phyloP scores from a whole-genome alignment of 495 filamentous ascomycete genomes.

The Xylaria cubensis region DNA sequence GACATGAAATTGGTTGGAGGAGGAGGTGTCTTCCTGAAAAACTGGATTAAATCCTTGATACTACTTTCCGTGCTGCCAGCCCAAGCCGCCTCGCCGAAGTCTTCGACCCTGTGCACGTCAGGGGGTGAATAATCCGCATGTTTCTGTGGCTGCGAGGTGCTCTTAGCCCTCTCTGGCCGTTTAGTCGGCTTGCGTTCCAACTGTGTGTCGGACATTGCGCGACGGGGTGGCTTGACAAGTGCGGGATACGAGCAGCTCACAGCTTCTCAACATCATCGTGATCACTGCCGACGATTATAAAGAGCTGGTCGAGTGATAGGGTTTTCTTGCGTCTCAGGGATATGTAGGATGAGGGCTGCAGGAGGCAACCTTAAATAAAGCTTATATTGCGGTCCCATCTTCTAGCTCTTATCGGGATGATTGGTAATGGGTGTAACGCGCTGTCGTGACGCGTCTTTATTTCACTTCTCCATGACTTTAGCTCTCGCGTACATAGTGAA shows the following conservation, averaged over 20 bases:
- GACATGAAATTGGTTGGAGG: conserved; percentile 52
- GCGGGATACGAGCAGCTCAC: background rate
- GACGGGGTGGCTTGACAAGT: background rate
- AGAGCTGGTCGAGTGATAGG: background rate
- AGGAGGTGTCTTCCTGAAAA: conserved; percentile 51
- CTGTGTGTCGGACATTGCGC: conserved; percentile 13
- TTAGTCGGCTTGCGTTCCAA: background rate
- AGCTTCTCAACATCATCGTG: background rate
- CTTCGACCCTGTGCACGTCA: background rate
- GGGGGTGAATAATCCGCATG: background rate
- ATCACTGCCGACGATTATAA: background rate
- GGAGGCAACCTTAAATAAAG: conserved; percentile 11
- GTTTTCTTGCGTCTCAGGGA: background rate
- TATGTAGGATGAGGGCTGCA: conserved; percentile 11
- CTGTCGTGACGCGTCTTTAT: background rate
- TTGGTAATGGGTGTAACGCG: conserved; percentile 1
- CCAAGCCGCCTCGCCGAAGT: background rate
- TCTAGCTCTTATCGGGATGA: conserved; percentile 3
- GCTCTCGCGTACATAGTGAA: background rate
- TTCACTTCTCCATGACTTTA: background rate
- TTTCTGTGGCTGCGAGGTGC: background rate
- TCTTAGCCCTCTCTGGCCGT: background rate
- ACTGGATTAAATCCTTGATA: conserved; percentile 46
- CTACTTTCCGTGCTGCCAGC: background rate
- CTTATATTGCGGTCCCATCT: conserved; percentile 23